These are phyloP conservation scores for Pichia sp. DNA, from an alignment of 1,139 yeast species.

Conservation along the genomic window DNA sequence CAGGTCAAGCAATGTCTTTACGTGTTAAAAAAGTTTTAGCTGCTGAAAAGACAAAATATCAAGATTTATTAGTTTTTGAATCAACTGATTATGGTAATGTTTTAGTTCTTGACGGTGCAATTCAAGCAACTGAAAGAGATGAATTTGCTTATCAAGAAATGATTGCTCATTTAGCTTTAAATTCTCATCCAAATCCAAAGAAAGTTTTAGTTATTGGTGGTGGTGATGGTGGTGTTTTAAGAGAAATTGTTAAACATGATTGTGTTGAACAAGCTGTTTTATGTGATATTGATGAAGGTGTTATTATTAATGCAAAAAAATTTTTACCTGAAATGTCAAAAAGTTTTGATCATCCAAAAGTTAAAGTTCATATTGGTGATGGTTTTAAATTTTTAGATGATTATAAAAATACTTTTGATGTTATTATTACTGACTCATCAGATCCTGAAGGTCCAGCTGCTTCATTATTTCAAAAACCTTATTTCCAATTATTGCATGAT, in stretches of 20 bases:
- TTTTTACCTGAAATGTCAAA: conserved; percentile 79
- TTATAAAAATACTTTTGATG: conserved; percentile 65
- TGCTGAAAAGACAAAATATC: conserved; percentile 71
- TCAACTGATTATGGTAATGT: conserved; percentile 78
- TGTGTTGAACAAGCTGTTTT: conserved; percentile 65
- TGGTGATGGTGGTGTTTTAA: conserved; percentile 88
- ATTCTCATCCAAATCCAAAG: conserved; percentile 68
- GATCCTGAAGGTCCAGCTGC: conserved; percentile 98
- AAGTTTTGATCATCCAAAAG: conserved; percentile 65
- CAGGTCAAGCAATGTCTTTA: conserved; percentile 91
- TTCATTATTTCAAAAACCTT: conserved; percentile 77
- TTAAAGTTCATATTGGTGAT: conserved; percentile 72
- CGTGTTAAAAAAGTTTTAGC: conserved; percentile 72
- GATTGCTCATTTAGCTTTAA: conserved; percentile 74
- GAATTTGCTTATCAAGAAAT: conserved; percentile 90
- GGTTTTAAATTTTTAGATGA: conserved; percentile 77
- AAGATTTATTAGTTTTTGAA: conserved; percentile 74
- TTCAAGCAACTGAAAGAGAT: conserved; percentile 85
- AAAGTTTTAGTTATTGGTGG: conserved; percentile 85
- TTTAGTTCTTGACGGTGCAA: conserved; percentile 76
- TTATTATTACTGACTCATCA: conserved; percentile 87
- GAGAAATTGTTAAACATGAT: conserved; percentile 78
- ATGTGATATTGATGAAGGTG: conserved; percentile 89
- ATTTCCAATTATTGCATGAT: conserved; percentile 68
- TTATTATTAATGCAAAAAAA: conserved; percentile 65